phyloP scores from a whole-genome alignment of 768 basidiomycete species.

The Rhizopogon salebrosus region DNA sequence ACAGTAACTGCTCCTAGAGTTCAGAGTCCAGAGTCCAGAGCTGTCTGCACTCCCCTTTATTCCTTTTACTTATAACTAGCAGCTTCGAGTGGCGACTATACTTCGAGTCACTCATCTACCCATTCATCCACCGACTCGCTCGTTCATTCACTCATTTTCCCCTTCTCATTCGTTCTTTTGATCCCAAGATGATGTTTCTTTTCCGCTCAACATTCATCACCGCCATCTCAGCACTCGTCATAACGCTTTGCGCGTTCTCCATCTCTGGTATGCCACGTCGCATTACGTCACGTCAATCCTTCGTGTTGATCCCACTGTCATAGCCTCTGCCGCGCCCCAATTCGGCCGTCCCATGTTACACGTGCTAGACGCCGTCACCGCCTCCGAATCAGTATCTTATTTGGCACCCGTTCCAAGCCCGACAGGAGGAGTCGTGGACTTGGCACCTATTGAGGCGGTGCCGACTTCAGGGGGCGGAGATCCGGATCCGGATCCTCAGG shows the following conservation, averaged over 20 bases:
- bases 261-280: constrained; percentile 9
- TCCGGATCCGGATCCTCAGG: neutral
- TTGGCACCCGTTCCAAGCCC: no score
- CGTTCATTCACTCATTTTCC: neutral
- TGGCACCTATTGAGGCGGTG: neutral
- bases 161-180: neutral
- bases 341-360: constrained; percentile 12
- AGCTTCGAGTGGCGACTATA: neutral
- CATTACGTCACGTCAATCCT: no score
- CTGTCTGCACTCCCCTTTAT: neutral
- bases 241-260: constrained; percentile 8
- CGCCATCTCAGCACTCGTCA: constrained; percentile 1
- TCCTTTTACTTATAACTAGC: neutral
- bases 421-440: no score
- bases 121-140: neutral
- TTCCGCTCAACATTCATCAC: constrained; percentile 18
- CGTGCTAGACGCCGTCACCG: constrained; percentile 6
- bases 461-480: neutral
- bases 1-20: constrained; percentile 5
- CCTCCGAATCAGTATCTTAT: neutral
- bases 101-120: neutral
- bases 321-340: constrained; percentile 17
- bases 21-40: neutral
- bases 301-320: no score
- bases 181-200: constrained; percentile 14